Evolutionary conservation across 306 rosid genomes (phyloP), one percentile per base, ranked within the genome.

Genomic region (Clitoria ternatea): DNA sequence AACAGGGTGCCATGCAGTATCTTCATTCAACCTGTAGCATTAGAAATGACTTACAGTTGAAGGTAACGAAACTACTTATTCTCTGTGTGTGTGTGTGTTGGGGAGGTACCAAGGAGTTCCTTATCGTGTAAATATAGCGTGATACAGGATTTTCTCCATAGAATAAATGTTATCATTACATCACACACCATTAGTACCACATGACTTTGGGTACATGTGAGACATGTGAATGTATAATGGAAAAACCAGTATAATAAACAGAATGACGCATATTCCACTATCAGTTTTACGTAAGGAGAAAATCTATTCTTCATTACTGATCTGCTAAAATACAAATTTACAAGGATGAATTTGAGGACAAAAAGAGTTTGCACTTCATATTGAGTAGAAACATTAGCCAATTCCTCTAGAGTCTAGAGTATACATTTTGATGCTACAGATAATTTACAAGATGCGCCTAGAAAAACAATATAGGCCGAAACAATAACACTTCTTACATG

Each of bases 1-100:
- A 69, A 94, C 86, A 57, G 99, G 99, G 44, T 81, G 92, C 97
- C 99, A 94, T 72, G 99, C 97, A 44, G 97, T 94, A 78, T 94
- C 99, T 84, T 87, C 97, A 24, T 4, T 18, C 79, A 91, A 81
- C 99, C 99, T 94, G 73, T 4, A 70, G 33, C 74, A 63, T 60
- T 61, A 56, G 54, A 60, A 44, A 79, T 43, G 19, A 13, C 26
- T 43, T 57, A 49, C 32, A 69, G 50, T 52, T 54, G 42, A 72
- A 71, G 72, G 39, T 45, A 74, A 56, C 42, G 32, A 69, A 43
- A 61, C 71, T 48, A 66, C 72, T 49, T 60, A 53, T 24, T 59
- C 29, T 14, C 24, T 15, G 42, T 14, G 42, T n/a, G n/a, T n/a
- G n/a, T n/a, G n/a, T n/a, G n/a, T n/a, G n/a, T n/a, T n/a, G n/a